phyloP scores from a whole-genome alignment of 257 asterid species.

The Rhazya stricta region DNA sequence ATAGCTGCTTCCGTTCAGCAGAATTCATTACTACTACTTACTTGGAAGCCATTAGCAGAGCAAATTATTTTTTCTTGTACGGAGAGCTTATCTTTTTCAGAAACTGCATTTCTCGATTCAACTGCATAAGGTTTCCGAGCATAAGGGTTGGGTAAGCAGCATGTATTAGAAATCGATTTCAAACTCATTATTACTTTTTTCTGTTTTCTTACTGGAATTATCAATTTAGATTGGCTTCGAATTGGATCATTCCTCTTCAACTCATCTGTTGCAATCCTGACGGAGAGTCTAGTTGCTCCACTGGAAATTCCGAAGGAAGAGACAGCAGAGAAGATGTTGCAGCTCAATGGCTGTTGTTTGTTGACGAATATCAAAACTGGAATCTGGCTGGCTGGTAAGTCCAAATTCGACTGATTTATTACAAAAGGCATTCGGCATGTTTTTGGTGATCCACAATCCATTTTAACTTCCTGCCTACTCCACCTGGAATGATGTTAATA shows the following conservation, averaged over 20 bases:
- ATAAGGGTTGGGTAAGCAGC: background rate
- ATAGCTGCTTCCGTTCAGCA: background rate
- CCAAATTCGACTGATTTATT: slow-evolving; percentile 6
- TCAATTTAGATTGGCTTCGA: slow-evolving; percentile 73
- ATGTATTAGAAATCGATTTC: slow-evolving; percentile 2
- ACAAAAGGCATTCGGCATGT: background rate
- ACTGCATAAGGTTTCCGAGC: background rate
- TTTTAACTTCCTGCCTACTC: background rate
- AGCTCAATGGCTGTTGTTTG: slow-evolving; percentile 48
- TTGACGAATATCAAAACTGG: slow-evolving; percentile 64
- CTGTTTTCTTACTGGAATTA: background rate
- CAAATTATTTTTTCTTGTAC: background rate
- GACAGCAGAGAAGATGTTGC: slow-evolving; percentile 39
- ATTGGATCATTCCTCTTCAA: slow-evolving; percentile 79
- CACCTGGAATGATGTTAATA: slow-evolving; percentile 25
- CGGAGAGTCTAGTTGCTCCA: slow-evolving; percentile 49
- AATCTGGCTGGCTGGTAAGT: slow-evolving; percentile 95
- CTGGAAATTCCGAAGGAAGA: slow-evolving; percentile 36
- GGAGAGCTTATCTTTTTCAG: background rate
- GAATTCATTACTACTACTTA: background rate
- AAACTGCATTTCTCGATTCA: background rate
- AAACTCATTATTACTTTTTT: slow-evolving; percentile 14
- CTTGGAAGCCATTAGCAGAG: background rate
- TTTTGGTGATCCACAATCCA: background rate
- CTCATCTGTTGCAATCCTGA: slow-evolving; percentile 61